phyloP scores from a whole-genome alignment of 139 green algal genomes.

The Ettlia oleoabundans region DNA sequence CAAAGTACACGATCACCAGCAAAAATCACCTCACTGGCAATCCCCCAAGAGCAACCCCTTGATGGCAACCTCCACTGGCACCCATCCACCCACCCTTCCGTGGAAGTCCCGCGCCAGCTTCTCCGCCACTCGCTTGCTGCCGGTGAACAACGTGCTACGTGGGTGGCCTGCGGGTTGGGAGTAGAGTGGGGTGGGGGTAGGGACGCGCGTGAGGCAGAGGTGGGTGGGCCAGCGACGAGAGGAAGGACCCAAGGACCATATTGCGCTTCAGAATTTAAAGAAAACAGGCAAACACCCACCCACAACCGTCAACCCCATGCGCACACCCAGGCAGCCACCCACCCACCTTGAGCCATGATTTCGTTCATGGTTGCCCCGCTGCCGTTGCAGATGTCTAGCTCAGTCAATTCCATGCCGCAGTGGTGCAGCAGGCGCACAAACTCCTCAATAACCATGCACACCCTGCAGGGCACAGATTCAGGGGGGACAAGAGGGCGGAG shows the following conservation, averaged over 20 bases:
- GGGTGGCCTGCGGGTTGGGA: conserved; percentile 54
- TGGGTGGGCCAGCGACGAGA: background rate
- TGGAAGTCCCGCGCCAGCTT: conserved; percentile 75
- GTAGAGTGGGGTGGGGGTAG: background rate
- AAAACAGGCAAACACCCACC: background rate
- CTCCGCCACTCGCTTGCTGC: conserved; percentile 85
- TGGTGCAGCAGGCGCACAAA: conserved; percentile 91
- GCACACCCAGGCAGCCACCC: too few species aligned
- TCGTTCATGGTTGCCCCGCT: conserved; percentile 72
- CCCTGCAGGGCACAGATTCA: conserved; percentile 54
- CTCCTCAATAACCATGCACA: conserved; percentile 93
- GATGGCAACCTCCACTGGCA: background rate
- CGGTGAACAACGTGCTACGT: conserved; percentile 94
- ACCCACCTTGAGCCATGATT: conserved; percentile 63
- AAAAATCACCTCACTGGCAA: background rate
- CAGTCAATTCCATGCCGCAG: conserved; percentile 83
- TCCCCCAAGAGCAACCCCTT: background rate
- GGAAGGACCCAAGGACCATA: too few species aligned
- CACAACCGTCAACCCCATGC: background rate
- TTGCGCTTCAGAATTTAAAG: too few species aligned
- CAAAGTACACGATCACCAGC: too few species aligned
- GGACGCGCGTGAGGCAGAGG: too few species aligned
- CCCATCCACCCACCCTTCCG: conserved; percentile 71
- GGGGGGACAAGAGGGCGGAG: background rate
- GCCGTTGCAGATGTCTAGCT: conserved; percentile 92